Conservation (phyloP, 2,329 filamentous ascomycete species). For the Beauveria australis region DNA sequence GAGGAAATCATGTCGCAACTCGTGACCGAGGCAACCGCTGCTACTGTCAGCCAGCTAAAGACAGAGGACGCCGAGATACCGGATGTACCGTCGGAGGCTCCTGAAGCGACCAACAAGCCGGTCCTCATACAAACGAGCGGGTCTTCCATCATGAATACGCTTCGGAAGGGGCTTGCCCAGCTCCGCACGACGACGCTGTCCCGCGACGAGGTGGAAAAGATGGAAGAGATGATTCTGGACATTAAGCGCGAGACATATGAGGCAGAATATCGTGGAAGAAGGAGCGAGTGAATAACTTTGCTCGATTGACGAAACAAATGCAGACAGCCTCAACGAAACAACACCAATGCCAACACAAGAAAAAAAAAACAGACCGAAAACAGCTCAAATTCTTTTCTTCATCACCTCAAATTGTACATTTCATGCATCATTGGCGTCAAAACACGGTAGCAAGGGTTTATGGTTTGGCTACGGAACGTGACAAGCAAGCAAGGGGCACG, state of each 20-base stretch:
- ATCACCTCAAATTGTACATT: slow-evolving; percentile 4
- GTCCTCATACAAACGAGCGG: not conserved
- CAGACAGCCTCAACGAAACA: not conserved
- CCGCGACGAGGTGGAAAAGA: slow-evolving; percentile 55
- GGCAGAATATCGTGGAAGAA: slow-evolving; percentile 52
- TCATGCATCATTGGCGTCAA: slow-evolving; percentile 11
- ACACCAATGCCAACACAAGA: not conserved
- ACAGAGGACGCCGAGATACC: slow-evolving; percentile 15
- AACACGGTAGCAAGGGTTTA: not conserved
- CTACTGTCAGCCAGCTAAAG: slow-evolving; percentile 25
- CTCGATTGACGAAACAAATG: not conserved
- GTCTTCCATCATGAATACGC: slow-evolving; percentile 23
- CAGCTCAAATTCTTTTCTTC: too few relatives aligned
- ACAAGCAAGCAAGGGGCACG: not conserved
- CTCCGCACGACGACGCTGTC: slow-evolving; percentile 53
- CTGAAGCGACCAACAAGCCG: not conserved
- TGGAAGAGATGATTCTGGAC: slow-evolving; percentile 75
- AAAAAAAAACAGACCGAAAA: not conserved
- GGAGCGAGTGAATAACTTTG: not conserved
- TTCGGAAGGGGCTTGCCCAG: slow-evolving; percentile 40
- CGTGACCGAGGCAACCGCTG: slow-evolving; percentile 31
- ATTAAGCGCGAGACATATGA: slow-evolving; percentile 66
- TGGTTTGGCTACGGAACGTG: not conserved
- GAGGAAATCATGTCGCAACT: slow-evolving; percentile 35
- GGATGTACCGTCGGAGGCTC: slow-evolving; percentile 13